Base-by-base conservation (phyloP, 2,329 filamentous ascomycete genomes). In the Dothideomycetes sp. region DNA sequence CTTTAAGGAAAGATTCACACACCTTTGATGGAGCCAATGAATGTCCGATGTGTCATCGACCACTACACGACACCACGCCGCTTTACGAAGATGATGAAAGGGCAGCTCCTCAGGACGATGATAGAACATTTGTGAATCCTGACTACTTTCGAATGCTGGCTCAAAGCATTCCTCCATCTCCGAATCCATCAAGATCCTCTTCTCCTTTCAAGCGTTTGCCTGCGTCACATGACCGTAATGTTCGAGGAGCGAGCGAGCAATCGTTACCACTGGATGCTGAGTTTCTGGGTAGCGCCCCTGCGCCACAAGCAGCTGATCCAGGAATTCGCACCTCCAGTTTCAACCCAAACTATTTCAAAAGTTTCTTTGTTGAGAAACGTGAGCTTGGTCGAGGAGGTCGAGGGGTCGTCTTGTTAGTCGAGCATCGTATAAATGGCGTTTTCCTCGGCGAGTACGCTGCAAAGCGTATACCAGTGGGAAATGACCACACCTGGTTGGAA, bases 81-180 rank as follows among this genome's bases (percentile, higher is more conserved):
- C 50, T 51, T 4, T 52, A 54, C 31, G 52, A 52, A 2, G 47
- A 54, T 16, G 54, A 61, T 36, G 55, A 57, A 37, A 52, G 60
- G 45, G 39, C 58, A 49, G 47, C 48, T 34, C 47, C 48, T 44
- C 49, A 56, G 50, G 47, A 58, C 54, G 52, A 58, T 38, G 60
- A 66, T 29, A 72, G 81, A 36, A 74, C 80, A 41, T 96, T 88
- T 56, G 83, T 95, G 50, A 81, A 88, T 53, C 88, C 88, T 2
- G 78, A 87, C 37, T 98, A 98, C 67, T 98, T 98, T 62, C 85
- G 85, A 53, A 88, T 96, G 82, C 78, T 98, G 31, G 82, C 76
- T 33, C 63, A 71, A 37, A 78, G 71, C 49, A 62, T 66, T 37
- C 70, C 69, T 40, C 64, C 53, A 34, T 78, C 61, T 60, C 70